Base-by-base conservation (phyloP, 352 stramenopile genomes). In the Phytophthora tentaculata region DNA sequence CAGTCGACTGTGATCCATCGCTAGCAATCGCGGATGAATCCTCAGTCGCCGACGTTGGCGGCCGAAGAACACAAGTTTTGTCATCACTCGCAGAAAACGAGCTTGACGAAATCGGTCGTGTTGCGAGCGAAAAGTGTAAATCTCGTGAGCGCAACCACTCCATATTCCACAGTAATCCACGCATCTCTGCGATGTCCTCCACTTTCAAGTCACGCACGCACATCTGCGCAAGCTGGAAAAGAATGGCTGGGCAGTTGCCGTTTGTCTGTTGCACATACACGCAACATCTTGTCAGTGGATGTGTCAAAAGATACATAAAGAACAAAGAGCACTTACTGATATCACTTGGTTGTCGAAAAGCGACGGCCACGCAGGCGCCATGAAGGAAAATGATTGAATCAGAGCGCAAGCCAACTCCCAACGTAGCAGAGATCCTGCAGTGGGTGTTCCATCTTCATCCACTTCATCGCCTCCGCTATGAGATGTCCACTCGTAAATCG, bases 341-440 rank as follows among this genome's bases (percentile, higher is more conserved):
- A 87, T 81, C 44, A 83, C 67, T 64, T 89, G 78, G 49, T 89
- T 90, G 54, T 91, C 79, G 23, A 91, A 80, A 16, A 94, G 58
- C 5, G 83, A 83, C 20, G 78, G 69, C 66, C 87, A 86, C 3
- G 51, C 41, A 2, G 77, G 66, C 24, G 80, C 69, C 47, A 89
- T 79, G 4, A 52, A 74, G 19, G 77, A 74, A 56, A 90, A 86
- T 14, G 85, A 78, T 23, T 80, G 74, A 39, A 94, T 78, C 32
- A 86, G 76, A n/a, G 72, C 65, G 16, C 76, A 82, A 17, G 76
- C 71, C 47, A 94, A 54, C 29, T 92, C 84, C 57, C 77, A 80
- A 37, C 69, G 70, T 22, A 84, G 50, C 39, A 82, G 39, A 48
- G 54, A 65, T 58, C 19, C 37, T 20, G 63, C 14, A 55, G 56